phyloP scores from a whole-genome alignment of 345 rosid species.

The Psidium friedrichsthalianum region DNA sequence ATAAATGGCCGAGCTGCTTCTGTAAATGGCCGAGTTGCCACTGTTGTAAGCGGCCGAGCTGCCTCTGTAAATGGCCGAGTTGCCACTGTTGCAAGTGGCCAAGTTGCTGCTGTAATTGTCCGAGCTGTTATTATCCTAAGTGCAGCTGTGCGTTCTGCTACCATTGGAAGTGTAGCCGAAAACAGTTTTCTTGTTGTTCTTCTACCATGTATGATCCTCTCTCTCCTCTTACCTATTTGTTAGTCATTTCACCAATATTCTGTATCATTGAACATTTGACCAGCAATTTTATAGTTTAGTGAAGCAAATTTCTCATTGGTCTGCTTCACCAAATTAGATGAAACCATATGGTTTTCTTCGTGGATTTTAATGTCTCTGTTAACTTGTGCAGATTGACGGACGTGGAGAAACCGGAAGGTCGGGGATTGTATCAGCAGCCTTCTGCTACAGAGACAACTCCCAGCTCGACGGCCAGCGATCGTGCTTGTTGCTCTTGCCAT shows the following conservation, averaged over 20 bases:
- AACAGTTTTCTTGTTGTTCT: conserved; percentile 14
- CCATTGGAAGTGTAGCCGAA: conserved; percentile 26
- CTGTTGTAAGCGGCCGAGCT: background rate
- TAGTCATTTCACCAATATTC: background rate
- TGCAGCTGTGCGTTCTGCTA: conserved; percentile 34
- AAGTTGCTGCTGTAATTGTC: background rate
- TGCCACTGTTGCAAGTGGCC: conserved; percentile 2
- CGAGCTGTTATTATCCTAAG: background rate
- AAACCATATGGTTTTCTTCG: background rate
- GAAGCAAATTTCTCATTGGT: background rate
- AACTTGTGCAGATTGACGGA: background rate
- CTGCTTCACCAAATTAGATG: background rate
- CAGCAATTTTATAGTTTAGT: background rate
- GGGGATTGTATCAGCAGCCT: background rate
- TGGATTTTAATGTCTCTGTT: background rate
- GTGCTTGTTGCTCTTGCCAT: background rate
- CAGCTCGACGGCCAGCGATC: background rate
- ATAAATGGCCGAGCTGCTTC: background rate
- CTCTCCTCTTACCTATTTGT: conserved; percentile 1
- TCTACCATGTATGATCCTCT: conserved; percentile 20
- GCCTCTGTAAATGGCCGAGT: background rate
- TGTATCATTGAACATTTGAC: background rate
- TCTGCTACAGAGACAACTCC: background rate
- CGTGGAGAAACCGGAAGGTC: background rate
- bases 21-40: background rate